phyloP scores from a whole-genome alignment of 169 alveolate species.

The Plasmodium cynomolgi region DNA sequence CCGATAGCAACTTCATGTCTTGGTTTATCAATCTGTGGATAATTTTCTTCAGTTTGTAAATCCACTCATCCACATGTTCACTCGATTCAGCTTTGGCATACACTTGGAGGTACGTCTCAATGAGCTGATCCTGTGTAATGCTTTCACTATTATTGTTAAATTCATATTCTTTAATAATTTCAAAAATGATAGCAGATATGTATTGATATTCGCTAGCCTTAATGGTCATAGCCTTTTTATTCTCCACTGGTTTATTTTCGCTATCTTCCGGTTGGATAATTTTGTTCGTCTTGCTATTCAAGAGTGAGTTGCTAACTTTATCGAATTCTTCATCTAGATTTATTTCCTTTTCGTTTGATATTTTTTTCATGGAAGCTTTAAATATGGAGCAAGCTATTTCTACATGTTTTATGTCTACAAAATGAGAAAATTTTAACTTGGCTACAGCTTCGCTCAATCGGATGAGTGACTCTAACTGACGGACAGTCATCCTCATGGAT shows the following conservation, averaged over 20 bases:
- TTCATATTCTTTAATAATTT: conserved; percentile 81
- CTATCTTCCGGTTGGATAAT: not conserved
- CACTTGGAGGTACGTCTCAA: conserved; percentile 81
- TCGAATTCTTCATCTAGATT: conserved; percentile 74
- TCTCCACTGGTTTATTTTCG: conserved; percentile 6
- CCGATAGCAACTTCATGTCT: conserved; percentile 80
- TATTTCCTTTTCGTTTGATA: conserved; percentile 80
- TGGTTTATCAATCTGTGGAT: conserved; percentile 79
- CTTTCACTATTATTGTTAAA: conserved; percentile 76
- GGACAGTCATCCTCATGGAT: conserved; percentile 95
- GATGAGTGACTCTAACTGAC: conserved; percentile 96
- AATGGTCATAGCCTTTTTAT: conserved; percentile 52
- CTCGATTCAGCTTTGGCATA: conserved; percentile 79
- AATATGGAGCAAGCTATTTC: conserved; percentile 94
- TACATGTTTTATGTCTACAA: conserved; percentile 92
- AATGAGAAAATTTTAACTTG: conserved; percentile 92
- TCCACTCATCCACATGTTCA: conserved; percentile 85
- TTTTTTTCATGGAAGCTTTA: conserved; percentile 87
- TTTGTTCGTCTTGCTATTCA: conserved; percentile 4
- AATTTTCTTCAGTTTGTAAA: conserved; percentile 79
- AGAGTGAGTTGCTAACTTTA: conserved; percentile 16
- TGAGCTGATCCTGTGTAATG: conserved; percentile 79
- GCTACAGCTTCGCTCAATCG: conserved; percentile 97
- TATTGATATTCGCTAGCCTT: conserved; percentile 80
- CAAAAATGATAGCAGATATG: conserved; percentile 82